Conservation (phyloP, 2,329 filamentous ascomycete species). For the Macrophomina pseudophaseolina region DNA sequence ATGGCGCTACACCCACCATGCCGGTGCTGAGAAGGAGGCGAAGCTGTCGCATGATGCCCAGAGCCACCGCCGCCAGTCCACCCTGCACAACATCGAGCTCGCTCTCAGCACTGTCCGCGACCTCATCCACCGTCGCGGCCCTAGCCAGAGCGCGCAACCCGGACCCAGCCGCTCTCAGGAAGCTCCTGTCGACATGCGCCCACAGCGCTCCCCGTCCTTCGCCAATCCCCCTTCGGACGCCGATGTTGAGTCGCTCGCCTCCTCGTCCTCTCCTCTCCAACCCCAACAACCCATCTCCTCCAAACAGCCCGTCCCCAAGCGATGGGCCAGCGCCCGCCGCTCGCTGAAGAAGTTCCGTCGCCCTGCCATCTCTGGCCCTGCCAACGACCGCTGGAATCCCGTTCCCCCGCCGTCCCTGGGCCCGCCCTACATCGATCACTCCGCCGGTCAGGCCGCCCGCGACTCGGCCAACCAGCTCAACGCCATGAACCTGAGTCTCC, state of each 20-base stretch:
- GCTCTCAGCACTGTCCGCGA: conserved; percentile 24
- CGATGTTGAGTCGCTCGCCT: conserved; percentile 19
- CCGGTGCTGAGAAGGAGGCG: conserved; percentile 21
- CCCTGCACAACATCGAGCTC: conserved; percentile 25
- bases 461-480: conserved; percentile 26
- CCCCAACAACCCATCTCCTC: conserved; percentile 8
- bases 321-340: conserved; percentile 26
- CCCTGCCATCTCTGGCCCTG: conserved; percentile 37
- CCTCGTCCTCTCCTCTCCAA: conserved; percentile 20
- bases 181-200: conserved; percentile 21
- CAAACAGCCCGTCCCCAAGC: conserved; percentile 21
- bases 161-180: conserved; percentile 22
- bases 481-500: conserved; percentile 20
- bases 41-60: conserved; percentile 26
- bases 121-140: conserved; percentile 20
- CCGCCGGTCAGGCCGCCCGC: conserved; percentile 21
- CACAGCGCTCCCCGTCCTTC: conserved; percentile 20
- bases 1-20: conserved; percentile 24
- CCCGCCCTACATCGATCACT: conserved; percentile 22
- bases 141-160: conserved; percentile 4
- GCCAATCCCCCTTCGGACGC: conserved; percentile 18
- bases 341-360: conserved; percentile 30
- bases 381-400: conserved; percentile 37
- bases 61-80: conserved; percentile 18
- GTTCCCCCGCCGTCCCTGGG: conserved; percentile 30